Evolutionary conservation across 768 basidiomycete species (phyloP).

Genomic region (Lyophyllum decastes): DNA sequence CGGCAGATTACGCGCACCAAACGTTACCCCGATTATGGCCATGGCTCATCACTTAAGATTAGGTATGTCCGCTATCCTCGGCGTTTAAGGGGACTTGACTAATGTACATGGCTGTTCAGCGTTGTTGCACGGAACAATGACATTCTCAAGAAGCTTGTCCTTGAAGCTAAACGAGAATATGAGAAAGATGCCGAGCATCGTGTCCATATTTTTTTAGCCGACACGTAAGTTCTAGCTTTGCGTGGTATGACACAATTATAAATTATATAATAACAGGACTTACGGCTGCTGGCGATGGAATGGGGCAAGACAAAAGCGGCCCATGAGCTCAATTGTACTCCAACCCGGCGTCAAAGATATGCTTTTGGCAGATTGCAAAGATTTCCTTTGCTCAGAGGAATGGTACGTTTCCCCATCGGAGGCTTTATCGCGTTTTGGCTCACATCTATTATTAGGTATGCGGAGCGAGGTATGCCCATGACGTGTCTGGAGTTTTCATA

Average conservation of each 20-base stretch:
- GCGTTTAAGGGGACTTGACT: constrained; percentile 10
- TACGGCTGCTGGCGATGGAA: constrained; percentile 88
- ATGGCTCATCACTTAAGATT: constrained; percentile 75
- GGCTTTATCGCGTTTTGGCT: constrained; percentile 14
- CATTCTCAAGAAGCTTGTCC: constrained; percentile 81
- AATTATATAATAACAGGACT: constrained; percentile 39
- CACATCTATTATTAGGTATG: constrained; percentile 62
- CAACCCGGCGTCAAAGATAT: constrained; percentile 91
- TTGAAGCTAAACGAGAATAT: constrained; percentile 87
- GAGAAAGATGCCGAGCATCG: constrained; percentile 91
- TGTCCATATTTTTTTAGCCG: constrained; percentile 87
- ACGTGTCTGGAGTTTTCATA: constrained; percentile 13
- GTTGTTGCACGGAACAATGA: constrained; percentile 89
- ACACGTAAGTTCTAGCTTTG: constrained; percentile 59
- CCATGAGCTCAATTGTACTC: constrained; percentile 90
- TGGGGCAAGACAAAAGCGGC: constrained; percentile 84
- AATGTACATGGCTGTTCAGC: constrained; percentile 35
- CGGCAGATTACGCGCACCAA: constrained; percentile 78
- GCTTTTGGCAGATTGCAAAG: constrained; percentile 84
- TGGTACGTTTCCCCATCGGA: constrained; percentile 54
- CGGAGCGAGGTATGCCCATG: constrained; percentile 70
- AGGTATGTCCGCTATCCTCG: constrained; percentile 48
- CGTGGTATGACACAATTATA: neutral
- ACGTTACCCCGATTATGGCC: constrained; percentile 75
- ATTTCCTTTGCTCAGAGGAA: constrained; percentile 82